Evolutionary conservation across 2,329 filamentous ascomycete genomes (phyloP), one percentile per base, ranked within the genome.

Genomic region (Arthrobotrys entomopaga): DNA sequence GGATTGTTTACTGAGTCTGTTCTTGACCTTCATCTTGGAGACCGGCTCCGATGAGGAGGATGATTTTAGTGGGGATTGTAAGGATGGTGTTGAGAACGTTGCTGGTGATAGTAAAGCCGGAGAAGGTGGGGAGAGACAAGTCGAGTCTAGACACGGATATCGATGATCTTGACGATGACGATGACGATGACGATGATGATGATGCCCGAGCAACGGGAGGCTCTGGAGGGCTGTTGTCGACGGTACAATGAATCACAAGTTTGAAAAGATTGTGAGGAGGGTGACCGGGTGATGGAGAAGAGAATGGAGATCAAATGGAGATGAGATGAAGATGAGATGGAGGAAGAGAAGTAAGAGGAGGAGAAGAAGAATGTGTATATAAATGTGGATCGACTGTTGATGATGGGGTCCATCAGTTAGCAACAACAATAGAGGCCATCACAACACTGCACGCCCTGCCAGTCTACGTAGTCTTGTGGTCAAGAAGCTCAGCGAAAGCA

Each of bases 21-120:
- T 19, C 3, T 22, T 59, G 24, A 29, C 13, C 46, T 53, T 59
- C 66, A 71, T 70, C 15, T 16, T 64, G 53, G 43, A 48, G 64
- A 6, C 48, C 54, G 10, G 34, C 38, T 54, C 34, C 15, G n/a
- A 11, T 13, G 26, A 7, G 2, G 42, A 11, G 5, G 16, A 20
- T 43, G 15, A 10, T 38, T 24, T n/a, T n/a, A n/a, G n/a, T n/a
- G n/a, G n/a, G 29, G 29, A 34, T 34, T 34, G 5, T 34, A 34
- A 10, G 29, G 29, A 34, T 10, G 29, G 29, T 34, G 29, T 6
- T 34, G 29, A 10, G 3, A 7, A 34, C 5, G 29, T 7, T 34
- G 6, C 29, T 34, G 10, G 29, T 5, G 29, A 34, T 34, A 10
- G 29, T 34, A 34, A 10, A 6, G 29, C 7, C 10, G 29, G 29